Evolutionary conservation across 2,329 filamentous ascomycete genomes (phyloP).

Genomic region (Fusarium sp.): DNA sequence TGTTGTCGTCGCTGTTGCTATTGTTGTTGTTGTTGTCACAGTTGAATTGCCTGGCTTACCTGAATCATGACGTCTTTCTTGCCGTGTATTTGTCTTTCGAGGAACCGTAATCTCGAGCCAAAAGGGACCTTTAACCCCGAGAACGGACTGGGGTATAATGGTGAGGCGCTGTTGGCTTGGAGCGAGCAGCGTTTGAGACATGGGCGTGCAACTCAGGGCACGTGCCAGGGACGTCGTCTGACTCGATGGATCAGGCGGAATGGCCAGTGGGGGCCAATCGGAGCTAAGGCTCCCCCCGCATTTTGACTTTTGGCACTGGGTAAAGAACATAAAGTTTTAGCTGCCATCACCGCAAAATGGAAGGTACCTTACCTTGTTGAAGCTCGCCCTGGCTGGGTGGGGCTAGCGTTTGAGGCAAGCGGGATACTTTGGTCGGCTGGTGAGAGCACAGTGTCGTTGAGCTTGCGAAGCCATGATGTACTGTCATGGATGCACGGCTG

Average conservation of each 20-base stretch:
- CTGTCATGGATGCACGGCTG: conserved; percentile 19
- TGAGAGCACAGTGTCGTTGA: conserved; percentile 19
- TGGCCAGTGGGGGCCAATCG: conserved; percentile 41
- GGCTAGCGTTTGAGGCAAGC: conserved; percentile 17
- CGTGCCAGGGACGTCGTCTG: conserved; percentile 47
- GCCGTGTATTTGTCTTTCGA: conserved; percentile 27
- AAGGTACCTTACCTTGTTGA: conserved; percentile 37
- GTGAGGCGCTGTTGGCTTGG: conserved; percentile 34
- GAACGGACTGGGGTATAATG: conserved; percentile 29
- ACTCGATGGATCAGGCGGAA: conserved; percentile 46
- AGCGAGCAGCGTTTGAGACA: conserved; percentile 34
- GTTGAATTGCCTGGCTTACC: conserved; percentile 5
- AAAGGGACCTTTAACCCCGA: conserved; percentile 27
- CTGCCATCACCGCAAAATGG: conserved; percentile 23
- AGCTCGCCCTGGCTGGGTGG: conserved; percentile 31
- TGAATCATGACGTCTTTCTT: conserved; percentile 35
- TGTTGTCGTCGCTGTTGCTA: not conserved
- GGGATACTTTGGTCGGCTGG: conserved; percentile 25
- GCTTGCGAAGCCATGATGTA: conserved; percentile 33
- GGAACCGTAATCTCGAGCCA: conserved; percentile 22
- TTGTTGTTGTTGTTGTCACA: not conserved
- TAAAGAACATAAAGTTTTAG: conserved; percentile 30
- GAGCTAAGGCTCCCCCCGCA: conserved; percentile 42
- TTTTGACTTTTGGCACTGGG: conserved; percentile 38
- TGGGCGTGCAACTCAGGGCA: conserved; percentile 36